Percentiles rank a stretch among this genome's conserved stretches.
These are phyloP conservation scores for Amborella trichopoda DNA, from an alignment of 164 flowering plant genomes.

Conservation along the genomic window DNA sequence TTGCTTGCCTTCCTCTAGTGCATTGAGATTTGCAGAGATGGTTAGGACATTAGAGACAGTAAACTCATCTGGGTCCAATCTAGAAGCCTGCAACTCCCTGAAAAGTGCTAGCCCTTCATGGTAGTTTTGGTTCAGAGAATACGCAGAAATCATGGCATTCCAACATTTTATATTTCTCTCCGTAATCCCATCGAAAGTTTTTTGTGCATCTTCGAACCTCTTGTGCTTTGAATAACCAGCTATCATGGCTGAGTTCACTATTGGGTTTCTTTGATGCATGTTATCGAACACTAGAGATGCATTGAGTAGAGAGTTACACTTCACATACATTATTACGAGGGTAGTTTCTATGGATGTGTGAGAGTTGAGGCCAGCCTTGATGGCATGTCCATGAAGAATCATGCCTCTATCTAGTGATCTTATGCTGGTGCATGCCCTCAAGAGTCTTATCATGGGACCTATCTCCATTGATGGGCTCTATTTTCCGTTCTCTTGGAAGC, in stretches of 20 bases:
- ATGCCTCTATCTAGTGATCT: not conserved
- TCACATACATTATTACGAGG: not conserved
- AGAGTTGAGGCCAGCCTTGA: not conserved
- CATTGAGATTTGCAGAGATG: not conserved
- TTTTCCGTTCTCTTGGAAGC: too few relatives aligned
- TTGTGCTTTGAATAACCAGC: not conserved
- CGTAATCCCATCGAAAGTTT: not conserved
- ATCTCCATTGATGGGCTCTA: not conserved
- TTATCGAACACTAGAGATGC: not conserved
- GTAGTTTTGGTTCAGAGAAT: not conserved
- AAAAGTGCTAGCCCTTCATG: conserved; percentile 1
- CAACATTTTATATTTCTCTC: not conserved
- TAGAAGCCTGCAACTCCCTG: not conserved
- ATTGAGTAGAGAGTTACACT: not conserved
- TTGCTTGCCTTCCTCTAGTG: conserved; percentile 5
- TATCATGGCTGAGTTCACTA: conserved; percentile 3
- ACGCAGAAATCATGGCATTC: conserved; percentile 1
- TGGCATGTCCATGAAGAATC: not conserved
- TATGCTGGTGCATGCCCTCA: not conserved
- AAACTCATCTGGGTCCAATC: conserved; percentile 1
- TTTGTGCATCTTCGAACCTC: not conserved
- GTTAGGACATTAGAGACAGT: not conserved
- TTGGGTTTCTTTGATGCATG: conserved; percentile 2
- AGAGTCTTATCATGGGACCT: not conserved
- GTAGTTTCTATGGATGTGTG: not conserved